Base-by-base conservation (phyloP, 768 basidiomycete species). In the Leccinum ochraceum region DNA sequence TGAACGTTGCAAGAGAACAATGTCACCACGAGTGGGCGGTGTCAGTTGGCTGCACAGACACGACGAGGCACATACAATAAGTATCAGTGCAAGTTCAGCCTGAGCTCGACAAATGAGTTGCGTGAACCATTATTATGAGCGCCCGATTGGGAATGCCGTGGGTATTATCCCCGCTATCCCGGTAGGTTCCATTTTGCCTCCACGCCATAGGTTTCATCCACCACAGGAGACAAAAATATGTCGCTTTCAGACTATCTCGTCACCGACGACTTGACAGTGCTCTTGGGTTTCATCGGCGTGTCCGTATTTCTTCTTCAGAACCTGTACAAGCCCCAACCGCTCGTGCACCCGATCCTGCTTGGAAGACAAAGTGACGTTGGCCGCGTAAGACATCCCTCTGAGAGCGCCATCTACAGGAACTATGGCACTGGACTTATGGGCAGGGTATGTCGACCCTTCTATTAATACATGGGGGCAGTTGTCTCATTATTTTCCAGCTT, bases 341-440 rank as follows among this genome's bases (percentile, higher is more conserved):
- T 95, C 48, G 94, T 95, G 0, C 95, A 97, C 69, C 95, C 95
- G n/a, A 90, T 98, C 65, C 81, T 96, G 9, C 83, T 98, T 1
- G 94, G 95, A 7, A 80, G 94, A 54, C 95, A 98, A 80, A 93
- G 92, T 66, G 95, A 97, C 72, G 89, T 89, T 28, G 88, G 87
- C 13, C 81, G 88, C 54, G 92, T 95, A 4, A 80, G 95, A 56
- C 87, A 92, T 68, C 81, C 89, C 13, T 80, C 83, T 8, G 90
- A 95, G 76, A 94, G 92, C 67, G 92, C 93, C 0, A 79, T 95
- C 16, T 96, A 95, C 74, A 84, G 95, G 68, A 94, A 92, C 77
- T 97, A 95, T 79, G 85, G 89, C 14, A 93, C 90, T 26, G 92
- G 92, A 14, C 78, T 91, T 60, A 83, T 86, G 85, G 94, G 85